Conservation (phyloP, 176 grass and related monocot genomes). For the Triticum monococcum region DNA sequence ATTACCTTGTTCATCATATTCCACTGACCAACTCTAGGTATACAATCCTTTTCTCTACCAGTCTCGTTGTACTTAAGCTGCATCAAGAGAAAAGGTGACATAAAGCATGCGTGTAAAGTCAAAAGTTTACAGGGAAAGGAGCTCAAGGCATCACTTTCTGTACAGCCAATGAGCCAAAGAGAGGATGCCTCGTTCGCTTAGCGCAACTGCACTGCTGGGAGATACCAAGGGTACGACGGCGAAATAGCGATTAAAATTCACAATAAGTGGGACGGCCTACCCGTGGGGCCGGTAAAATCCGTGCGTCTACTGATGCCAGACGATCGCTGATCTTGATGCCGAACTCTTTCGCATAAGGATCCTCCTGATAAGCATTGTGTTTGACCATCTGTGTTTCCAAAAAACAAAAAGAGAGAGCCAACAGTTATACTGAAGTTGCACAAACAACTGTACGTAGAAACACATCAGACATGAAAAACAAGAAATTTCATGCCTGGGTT, state of each 20-base stretch:
- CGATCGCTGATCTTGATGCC: slow-evolving; percentile 88
- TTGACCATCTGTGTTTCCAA: slow-evolving; percentile 57
- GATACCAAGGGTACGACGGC: background rate
- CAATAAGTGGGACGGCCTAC: slow-evolving; percentile 32
- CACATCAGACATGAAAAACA: background rate
- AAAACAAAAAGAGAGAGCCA: background rate
- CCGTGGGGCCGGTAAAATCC: slow-evolving; percentile 87
- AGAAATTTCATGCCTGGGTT: slow-evolving; percentile 46
- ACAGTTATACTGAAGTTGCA: background rate
- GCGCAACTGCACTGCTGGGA: background rate
- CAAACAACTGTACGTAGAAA: background rate
- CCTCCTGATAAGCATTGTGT: slow-evolving; percentile 74
- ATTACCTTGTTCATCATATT: slow-evolving; percentile 99
- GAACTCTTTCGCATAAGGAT: slow-evolving; percentile 94
- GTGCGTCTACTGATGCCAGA: slow-evolving; percentile 83
- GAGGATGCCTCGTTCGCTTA: background rate
- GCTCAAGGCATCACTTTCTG: background rate
- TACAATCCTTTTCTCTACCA: slow-evolving; percentile 90
- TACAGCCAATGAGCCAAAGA: background rate
- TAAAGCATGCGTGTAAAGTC: background rate
- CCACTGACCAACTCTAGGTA: slow-evolving; percentile 90
- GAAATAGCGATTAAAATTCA: background rate
- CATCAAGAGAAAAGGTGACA: slow-evolving; percentile 22
- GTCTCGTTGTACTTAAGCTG: slow-evolving; percentile 98
- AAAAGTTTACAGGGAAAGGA: background rate